Evolutionary conservation across 805 yeast genomes (phyloP), one percentile per base, ranked within the genome.

Genomic region (Lachancea sp.): DNA sequence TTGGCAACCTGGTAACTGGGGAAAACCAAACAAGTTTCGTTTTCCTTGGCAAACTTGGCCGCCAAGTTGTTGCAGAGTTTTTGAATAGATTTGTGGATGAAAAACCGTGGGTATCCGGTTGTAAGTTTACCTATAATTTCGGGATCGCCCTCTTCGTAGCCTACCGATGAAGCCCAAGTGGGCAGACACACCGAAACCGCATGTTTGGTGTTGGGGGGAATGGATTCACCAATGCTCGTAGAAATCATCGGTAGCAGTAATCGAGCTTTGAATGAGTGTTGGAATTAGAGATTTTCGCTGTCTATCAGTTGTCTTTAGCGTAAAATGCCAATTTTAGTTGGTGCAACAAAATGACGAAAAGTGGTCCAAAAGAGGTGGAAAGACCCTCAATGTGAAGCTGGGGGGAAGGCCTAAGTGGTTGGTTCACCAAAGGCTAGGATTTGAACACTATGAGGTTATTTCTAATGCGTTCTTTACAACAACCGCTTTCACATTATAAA

Each of bases 121-220:
- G 72, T 72, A 89, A 91, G 85, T 60, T 79, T 78, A 38, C 70
- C 66, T 15, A 82, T 81, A 3, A 89, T 87, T 84, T 88, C 81
- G 17, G 76, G 81, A 56, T 85, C 82, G 16, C 96, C 95, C 63
- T 86, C 93, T 61, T 89, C 96, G 58, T 93, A 93, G 2, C 88
- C 96, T 1, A 93, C 85, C 3, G 85, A 87, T 37, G 95, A 88
- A 40, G 79, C 84, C 99, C 98, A 93, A 0, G 96, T 85, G 7
- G 99, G 99, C 29, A 91, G 72, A 1, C 95, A 85, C 38, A 91
- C 97, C 11, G 96, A 86, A 1, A 91, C 96, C 0, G 97, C 96
- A 64, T 93, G 98, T 2, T 83, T 81, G 0, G 95, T 83, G 61
- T 87, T 82, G 48, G 85, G 82, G 2, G 99, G 97, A 47, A 93